phyloP scores from a whole-genome alignment of 768 basidiomycete genomes.

The Boletus barrowsii region DNA sequence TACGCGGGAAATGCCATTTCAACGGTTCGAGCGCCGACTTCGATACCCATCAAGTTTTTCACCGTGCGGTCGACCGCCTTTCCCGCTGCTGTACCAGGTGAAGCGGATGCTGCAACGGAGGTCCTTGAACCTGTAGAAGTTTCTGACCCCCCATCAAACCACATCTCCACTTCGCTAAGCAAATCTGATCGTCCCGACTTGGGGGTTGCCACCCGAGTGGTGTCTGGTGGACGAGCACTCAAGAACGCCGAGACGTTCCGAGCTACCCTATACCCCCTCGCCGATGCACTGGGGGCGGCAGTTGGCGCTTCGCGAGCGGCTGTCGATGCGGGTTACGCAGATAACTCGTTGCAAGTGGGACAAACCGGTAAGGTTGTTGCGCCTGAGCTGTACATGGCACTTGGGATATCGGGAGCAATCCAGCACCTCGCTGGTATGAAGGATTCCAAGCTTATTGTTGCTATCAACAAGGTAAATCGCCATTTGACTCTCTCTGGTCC shows the following conservation, averaged over 20 bases:
- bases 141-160: conserved; percentile 48
- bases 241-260: conserved; percentile 95
- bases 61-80: conserved; percentile 94
- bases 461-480: conserved; percentile 82
- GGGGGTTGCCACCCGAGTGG: conserved; percentile 79
- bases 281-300: conserved; percentile 90
- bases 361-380: conserved; percentile 99
- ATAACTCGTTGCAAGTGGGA: conserved; percentile 98
- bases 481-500: background rate
- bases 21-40: conserved; percentile 78
- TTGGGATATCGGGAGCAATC: conserved; percentile 98
- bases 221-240: conserved; percentile 93
- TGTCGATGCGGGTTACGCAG: conserved; percentile 96
- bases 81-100: conserved; percentile 51
- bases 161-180: conserved; percentile 72
- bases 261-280: conserved; percentile 81
- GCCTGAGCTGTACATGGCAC: conserved; percentile 91
- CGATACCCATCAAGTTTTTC: conserved; percentile 86
- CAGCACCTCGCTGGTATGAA: conserved; percentile 99
- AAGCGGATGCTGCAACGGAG: conserved; percentile 57
- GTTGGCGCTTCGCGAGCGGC: conserved; percentile 98
- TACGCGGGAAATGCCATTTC: conserved; percentile 98
- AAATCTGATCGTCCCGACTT: conserved; percentile 93
- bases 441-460: conserved; percentile 96
- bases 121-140: conserved; percentile 64